Evolutionary conservation across 2,329 filamentous ascomycete species (phyloP).

Genomic region (Periconia sp.): DNA sequence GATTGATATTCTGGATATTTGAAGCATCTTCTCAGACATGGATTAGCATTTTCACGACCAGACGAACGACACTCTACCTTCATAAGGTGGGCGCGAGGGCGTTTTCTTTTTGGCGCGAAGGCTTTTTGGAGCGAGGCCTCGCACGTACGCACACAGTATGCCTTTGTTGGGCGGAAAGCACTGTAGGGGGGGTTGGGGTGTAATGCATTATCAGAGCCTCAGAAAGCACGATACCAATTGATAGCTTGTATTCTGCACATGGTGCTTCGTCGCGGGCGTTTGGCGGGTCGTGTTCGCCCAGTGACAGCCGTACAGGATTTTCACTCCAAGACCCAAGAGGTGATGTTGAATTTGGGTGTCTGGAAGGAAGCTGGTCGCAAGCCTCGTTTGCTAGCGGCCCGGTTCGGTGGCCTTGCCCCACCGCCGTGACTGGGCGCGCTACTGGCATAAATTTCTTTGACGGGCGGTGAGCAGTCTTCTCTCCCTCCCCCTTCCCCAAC

Average conservation of each 20-base stretch:
- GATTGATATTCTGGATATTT: slow-evolving; percentile 35
- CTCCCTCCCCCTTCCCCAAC: slow-evolving; percentile 51
- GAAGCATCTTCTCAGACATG: slow-evolving; percentile 41
- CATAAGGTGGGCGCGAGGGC: too few species aligned
- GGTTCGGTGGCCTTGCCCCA: not conserved
- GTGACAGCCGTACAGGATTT: not conserved
- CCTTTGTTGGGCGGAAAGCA: slow-evolving; percentile 4
- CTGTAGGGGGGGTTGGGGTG: slow-evolving; percentile 21
- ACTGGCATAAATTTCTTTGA: slow-evolving; percentile 37
- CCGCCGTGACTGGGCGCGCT: slow-evolving; percentile 13
- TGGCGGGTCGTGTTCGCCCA: too few species aligned
- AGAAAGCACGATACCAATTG: slow-evolving; percentile 45
- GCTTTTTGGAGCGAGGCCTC: too few species aligned
- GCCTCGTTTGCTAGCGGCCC: slow-evolving; percentile 20
- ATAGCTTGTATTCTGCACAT: slow-evolving; percentile 32
- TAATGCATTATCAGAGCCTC: slow-evolving; percentile 40
- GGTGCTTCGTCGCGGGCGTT: too few species aligned
- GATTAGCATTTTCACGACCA: slow-evolving; percentile 43
- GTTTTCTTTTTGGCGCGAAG: too few species aligned
- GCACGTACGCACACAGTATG: too few species aligned
- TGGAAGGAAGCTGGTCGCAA: slow-evolving; percentile 22
- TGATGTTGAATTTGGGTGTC: slow-evolving; percentile 24
- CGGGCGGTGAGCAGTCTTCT: slow-evolving; percentile 36
- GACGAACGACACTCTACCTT: slow-evolving; percentile 32
- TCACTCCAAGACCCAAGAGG: slow-evolving; percentile 5